Evolutionary conservation across 108 stramenopile species (phyloP).

Genomic region (Pseudonitzschia multiseries): DNA sequence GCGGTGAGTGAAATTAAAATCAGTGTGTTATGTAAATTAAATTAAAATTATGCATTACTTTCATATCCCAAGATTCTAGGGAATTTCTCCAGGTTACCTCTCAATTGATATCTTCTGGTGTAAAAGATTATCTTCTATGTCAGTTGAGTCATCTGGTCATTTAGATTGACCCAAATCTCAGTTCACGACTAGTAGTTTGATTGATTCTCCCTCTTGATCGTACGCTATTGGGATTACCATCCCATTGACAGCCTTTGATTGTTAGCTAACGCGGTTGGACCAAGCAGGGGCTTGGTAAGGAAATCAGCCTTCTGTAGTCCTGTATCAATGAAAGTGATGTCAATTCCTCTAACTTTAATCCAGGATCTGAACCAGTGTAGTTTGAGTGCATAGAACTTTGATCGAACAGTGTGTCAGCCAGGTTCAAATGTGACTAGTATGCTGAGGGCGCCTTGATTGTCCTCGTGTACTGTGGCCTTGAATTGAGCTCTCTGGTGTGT

Average conservation of each 20-base stretch:
- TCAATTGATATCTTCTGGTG: too few species aligned
- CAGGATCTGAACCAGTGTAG: slow-evolving; percentile 51
- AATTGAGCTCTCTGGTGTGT: slow-evolving; percentile 15
- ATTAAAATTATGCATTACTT: too few species aligned
- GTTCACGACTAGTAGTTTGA: too few species aligned
- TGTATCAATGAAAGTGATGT: slow-evolving; percentile 19
- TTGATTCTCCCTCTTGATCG: too few species aligned
- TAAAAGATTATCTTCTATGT: too few species aligned
- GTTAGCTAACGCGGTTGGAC: not conserved
- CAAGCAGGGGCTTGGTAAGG: slow-evolving; percentile 52
- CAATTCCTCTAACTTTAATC: slow-evolving; percentile 10
- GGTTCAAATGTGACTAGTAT: slow-evolving; percentile 33
- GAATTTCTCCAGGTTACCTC: too few species aligned
- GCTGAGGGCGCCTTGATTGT: slow-evolving; percentile 46
- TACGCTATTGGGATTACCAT: slow-evolving; percentile 20
- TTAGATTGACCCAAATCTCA: too few species aligned
- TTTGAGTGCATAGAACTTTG: slow-evolving; percentile 50
- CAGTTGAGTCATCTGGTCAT: too few species aligned
- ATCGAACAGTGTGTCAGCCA: slow-evolving; percentile 42
- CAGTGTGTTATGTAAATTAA: too few species aligned
- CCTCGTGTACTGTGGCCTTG: slow-evolving; percentile 41
- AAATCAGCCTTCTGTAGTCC: slow-evolving; percentile 39
- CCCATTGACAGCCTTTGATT: slow-evolving; percentile 31
- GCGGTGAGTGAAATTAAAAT: too few species aligned
- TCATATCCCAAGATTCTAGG: too few species aligned